These are phyloP conservation scores for Krasilnikovozyma curviuscula DNA, from an alignment of 768 basidiomycete genomes.

Conservation along the genomic window DNA sequence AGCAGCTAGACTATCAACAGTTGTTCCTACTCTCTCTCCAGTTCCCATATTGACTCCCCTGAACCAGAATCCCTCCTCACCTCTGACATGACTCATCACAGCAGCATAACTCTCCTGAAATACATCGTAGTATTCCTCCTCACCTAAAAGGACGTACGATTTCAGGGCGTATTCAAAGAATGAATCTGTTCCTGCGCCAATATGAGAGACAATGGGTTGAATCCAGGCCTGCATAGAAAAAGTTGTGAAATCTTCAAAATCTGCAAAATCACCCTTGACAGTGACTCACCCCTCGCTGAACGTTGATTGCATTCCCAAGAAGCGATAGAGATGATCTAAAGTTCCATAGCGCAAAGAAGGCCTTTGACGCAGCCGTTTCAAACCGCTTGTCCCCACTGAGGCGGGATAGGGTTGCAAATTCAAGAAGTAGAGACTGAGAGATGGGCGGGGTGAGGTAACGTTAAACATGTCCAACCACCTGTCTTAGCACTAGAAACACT, in stretches of 20 bases:
- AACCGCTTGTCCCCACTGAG: conserved; percentile 77
- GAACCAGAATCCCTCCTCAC: conserved; percentile 75
- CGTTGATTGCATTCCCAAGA: conserved; percentile 70
- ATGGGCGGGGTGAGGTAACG: too few relatives aligned
- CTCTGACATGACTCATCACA: conserved; percentile 66
- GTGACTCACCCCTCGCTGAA: conserved; percentile 52
- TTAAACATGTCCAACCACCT: too few relatives aligned
- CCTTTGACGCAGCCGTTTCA: conserved; percentile 71
- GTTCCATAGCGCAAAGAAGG: conserved; percentile 89
- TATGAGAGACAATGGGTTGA: conserved; percentile 51
- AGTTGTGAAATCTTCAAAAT: neutral
- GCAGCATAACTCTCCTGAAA: conserved; percentile 23
- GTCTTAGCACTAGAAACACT: conserved; percentile 18
- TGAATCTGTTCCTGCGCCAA: conserved; percentile 88
- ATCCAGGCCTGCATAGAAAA: conserved; percentile 42
- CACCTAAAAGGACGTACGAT: conserved; percentile 60
- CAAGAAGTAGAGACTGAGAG: conserved; percentile 52
- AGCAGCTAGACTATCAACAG: conserved; percentile 86
- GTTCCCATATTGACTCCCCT: conserved; percentile 60
- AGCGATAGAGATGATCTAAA: conserved; percentile 37
- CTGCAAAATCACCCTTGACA: neutral
- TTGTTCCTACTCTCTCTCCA: conserved; percentile 52
- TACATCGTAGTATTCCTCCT: conserved; percentile 10
- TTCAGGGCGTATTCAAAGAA: conserved; percentile 48
- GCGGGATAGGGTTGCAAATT: conserved; percentile 81